phyloP scores from a whole-genome alignment of 2,329 filamentous ascomycete genomes.

The Aspergillus intermedius region DNA sequence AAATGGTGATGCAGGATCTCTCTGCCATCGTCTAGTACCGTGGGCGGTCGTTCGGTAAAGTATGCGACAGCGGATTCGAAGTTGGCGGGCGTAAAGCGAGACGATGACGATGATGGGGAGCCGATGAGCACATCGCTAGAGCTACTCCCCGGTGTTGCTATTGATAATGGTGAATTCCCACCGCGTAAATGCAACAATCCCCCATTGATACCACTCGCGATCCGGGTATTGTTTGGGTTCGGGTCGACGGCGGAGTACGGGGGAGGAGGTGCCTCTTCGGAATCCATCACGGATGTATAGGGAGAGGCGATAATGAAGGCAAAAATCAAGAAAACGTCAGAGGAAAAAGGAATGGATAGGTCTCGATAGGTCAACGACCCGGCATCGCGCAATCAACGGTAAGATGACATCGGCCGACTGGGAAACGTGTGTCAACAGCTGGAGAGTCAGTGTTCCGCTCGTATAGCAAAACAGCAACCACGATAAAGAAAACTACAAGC shows the following conservation, averaged over 20 bases:
- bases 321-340: neutral
- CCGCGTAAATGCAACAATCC: conserved; percentile 14
- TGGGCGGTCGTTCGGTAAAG: conserved; percentile 31
- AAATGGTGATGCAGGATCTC: conserved; percentile 29
- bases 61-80: conserved; percentile 34
- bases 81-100: conserved; percentile 19
- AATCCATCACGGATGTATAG: conserved; percentile 20
- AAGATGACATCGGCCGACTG: neutral
- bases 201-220: conserved; percentile 8
- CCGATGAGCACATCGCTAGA: conserved; percentile 11
- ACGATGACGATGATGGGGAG: conserved; percentile 3
- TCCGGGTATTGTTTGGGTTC: conserved; percentile 15
- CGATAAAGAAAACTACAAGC: too few relatives aligned
- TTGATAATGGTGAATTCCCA: conserved; percentile 12
- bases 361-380: neutral
- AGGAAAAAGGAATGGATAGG: neutral
- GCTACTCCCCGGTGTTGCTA: conserved; percentile 9
- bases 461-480: too few relatives aligned
- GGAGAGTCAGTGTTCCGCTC: neutral
- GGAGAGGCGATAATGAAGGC: neutral
- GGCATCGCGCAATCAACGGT: neutral
- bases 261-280: conserved; percentile 36
- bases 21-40: conserved; percentile 17
- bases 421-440: neutral
- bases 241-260: conserved; percentile 39